Evolutionary conservation across 2,329 filamentous ascomycete species (phyloP).

Genomic region (Verruconis gallopava): DNA sequence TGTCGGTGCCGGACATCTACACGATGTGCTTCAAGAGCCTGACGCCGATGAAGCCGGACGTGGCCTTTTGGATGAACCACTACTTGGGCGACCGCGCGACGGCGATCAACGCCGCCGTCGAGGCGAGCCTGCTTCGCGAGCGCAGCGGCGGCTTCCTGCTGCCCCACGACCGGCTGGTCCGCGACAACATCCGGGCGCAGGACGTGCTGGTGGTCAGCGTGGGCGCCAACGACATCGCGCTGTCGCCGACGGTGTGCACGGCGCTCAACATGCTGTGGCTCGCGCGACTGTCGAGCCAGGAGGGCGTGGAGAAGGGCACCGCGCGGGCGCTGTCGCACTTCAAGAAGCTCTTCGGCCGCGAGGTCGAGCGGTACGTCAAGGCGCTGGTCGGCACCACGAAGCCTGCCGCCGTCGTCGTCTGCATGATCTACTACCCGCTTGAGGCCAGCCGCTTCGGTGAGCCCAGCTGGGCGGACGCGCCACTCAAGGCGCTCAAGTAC

Average conservation of each 20-base stretch:
- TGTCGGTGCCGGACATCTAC: slow-evolving; percentile 20
- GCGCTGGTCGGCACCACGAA: slow-evolving; percentile 18
- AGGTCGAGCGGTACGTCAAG: slow-evolving; percentile 19
- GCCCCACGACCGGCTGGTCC: slow-evolving; percentile 23
- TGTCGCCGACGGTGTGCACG: slow-evolving; percentile 18
- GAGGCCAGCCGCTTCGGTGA: slow-evolving; percentile 17
- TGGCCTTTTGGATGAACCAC: slow-evolving; percentile 26
- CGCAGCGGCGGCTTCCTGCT: slow-evolving; percentile 17
- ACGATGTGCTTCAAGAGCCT: slow-evolving; percentile 16
- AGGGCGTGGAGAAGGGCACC: slow-evolving; percentile 16
- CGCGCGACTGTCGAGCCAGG: slow-evolving; percentile 18
- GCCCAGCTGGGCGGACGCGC: slow-evolving; percentile 21
- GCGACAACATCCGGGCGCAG: slow-evolving; percentile 19
- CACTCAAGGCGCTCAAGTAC: slow-evolving; percentile 21
- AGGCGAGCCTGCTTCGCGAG: slow-evolving; percentile 23
- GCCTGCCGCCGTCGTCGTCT: slow-evolving; percentile 22
- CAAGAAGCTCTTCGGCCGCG: slow-evolving; percentile 19
- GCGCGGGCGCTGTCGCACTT: slow-evolving; percentile 22
- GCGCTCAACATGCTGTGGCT: slow-evolving; percentile 22
- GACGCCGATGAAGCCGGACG: slow-evolving; percentile 19
- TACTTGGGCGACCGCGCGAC: slow-evolving; percentile 20
- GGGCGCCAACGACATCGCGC: slow-evolving; percentile 24
- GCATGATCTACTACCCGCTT: slow-evolving; percentile 27
- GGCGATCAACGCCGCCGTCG: slow-evolving; percentile 23
- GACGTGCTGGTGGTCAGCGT: slow-evolving; percentile 25